Base-by-base conservation (phyloP, 2,329 filamentous ascomycete genomes). In the Colletotrichum noveboracense region DNA sequence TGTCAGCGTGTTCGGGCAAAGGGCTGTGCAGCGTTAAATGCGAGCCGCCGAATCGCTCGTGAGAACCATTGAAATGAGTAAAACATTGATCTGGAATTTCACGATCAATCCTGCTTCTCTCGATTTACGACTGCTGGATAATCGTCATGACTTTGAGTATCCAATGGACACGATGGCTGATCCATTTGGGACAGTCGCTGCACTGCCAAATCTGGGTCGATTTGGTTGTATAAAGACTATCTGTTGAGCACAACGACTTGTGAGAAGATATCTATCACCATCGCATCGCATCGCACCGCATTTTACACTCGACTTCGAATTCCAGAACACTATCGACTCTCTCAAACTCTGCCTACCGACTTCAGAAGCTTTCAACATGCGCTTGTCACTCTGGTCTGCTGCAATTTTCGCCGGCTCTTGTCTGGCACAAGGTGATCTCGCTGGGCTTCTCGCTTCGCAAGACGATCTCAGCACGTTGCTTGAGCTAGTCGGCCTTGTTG, bases 391-490 rank as follows among this genome's bases (percentile, higher is more conserved):
- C 4, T 66, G 30, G 61, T 55, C 52, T 21, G 26, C 9, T 30
- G 28, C 43, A 13, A 7, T 56, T 28, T 38, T 75, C 36, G 72
- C 72, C 0, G 61, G 68, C 30, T 66, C 69, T 3, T 66, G 48
- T 26, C 64, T 77, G 48, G 79, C 78, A 7, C 78, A 79, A 52
- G 78, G 78, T 14, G 78, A 79, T 60, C 76, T 70, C 71, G 77
- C 75, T 32, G 71, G 66, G 4, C 78, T 81, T 13, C 78, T 81
- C 18, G 71, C 75, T 32, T 78, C 77, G 12, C 79, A 80, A 43
- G 28, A 71, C 18, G 79, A 80, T 34, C 78, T 80, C 69, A 79
- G 78, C 70, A 79, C 78, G 4, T 70, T 81, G 9, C 75, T 79
- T 13, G 75, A 79, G 55, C 77, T 81, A 12, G 79, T 80, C 34